Evolutionary conservation across 2,329 filamentous ascomycete species (phyloP), one percentile per base, ranked within the genome.

Genomic region (Davidsoniella eucalypti): DNA sequence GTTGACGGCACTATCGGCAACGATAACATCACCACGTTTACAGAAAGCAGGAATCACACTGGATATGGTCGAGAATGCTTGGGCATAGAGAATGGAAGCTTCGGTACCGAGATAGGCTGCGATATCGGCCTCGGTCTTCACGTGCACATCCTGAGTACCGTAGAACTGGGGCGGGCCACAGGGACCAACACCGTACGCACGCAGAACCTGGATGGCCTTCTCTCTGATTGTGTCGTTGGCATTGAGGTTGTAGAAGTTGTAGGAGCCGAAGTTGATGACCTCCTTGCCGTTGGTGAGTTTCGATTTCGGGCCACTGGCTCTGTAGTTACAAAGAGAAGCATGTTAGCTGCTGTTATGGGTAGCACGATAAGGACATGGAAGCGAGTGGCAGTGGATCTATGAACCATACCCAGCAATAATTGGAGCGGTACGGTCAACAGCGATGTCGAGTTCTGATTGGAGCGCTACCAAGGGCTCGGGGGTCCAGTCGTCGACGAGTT

Each of bases 101-200:
- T 88, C 80, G 1, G 85, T 86, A 21, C 92, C 92, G 23, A 98
- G 67, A 62, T 90, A 94, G 8, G 84, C 76, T 21, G 92, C 87
- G 60, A 98, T 88, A 63, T 96, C 90, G 51, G 85, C 78, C 67
- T 98, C 92, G 14, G 87, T 87, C 70, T 93, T 92, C 78, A 95
- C 90, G 65, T 98, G 92, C 43, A 96, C 88, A 66, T 98, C 92
- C 64, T 96, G 90, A 29, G 87, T 98, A 56, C 88, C 92, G 68
- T 98, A 98, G 69, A 98, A 98, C 56, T 94, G 88, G 5, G 92
- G 92, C 16, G 92, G 92, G 17, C 92, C 92, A 63, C 92, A 98
- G 52, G 92, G 90, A 7, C 92, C 93, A 39, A 98, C 93, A 51
- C 92, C 92, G 59, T 98, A 98, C 17, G 85, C 94, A 54, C 90